Evolutionary conservation across 345 rosid genomes (phyloP).

Genomic region (Atalantia buxifolia): DNA sequence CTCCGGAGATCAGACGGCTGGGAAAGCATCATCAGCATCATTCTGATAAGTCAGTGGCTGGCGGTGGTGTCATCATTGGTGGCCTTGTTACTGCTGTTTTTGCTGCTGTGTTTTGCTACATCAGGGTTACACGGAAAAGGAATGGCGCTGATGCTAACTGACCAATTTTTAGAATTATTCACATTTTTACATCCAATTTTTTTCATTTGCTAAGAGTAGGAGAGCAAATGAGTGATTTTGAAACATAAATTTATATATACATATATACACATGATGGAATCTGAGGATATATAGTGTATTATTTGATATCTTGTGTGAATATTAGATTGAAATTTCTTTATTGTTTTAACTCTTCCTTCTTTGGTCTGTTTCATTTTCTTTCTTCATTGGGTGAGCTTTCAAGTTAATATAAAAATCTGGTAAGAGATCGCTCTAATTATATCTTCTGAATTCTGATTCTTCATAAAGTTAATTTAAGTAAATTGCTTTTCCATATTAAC

Average conservation of each 20-base stretch:
- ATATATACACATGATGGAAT: background rate
- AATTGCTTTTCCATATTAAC: background rate
- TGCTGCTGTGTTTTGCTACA: conserved; percentile 62
- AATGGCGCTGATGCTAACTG: conserved; percentile 13
- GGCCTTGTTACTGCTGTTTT: conserved; percentile 59
- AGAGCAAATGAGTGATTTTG: conserved; percentile 2
- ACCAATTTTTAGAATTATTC: background rate
- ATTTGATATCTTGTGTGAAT: background rate
- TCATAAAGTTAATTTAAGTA: background rate
- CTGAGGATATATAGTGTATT: background rate
- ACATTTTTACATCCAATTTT: background rate
- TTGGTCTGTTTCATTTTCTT: background rate
- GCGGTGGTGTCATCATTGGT: conserved; percentile 64
- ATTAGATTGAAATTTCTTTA: background rate
- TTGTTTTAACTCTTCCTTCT: background rate
- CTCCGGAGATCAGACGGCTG: conserved; percentile 41
- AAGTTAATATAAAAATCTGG: background rate
- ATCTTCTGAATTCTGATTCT: background rate
- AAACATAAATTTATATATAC: too few species aligned
- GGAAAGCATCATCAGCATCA: conserved; percentile 42
- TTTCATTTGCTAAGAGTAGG: background rate
- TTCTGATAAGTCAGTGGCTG: conserved; percentile 44
- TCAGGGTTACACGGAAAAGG: conserved; percentile 53
- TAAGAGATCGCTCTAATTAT: background rate
- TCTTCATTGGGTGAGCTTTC: background rate